phyloP scores from a whole-genome alignment of 768 basidiomycete species.

The Podaxis sp. region DNA sequence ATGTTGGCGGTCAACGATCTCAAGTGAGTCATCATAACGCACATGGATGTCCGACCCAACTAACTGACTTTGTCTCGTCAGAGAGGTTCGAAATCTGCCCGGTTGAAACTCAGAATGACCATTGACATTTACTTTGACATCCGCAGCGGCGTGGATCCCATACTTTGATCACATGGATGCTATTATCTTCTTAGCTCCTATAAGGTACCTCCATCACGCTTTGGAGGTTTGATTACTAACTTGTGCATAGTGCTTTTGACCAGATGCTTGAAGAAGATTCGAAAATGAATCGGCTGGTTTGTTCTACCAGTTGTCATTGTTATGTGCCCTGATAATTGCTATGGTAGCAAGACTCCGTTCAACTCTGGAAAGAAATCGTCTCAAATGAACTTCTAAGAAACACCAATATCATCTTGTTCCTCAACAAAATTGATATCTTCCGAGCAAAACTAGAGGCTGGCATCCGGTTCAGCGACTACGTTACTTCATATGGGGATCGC shows the following conservation, averaged over 20 bases:
- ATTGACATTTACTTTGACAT: neutral
- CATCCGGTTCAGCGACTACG: constrained; percentile 62
- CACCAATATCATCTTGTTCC: constrained; percentile 75
- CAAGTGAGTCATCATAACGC: constrained; percentile 40
- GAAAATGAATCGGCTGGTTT: constrained; percentile 58
- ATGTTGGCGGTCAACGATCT: constrained; percentile 65
- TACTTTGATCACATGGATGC: constrained; percentile 74
- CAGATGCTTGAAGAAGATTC: constrained; percentile 68
- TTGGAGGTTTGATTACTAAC: neutral
- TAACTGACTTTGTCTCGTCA: constrained; percentile 13
- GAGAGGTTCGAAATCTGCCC: constrained; percentile 22
- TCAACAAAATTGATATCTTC: constrained; percentile 82
- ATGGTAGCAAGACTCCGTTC: constrained; percentile 69
- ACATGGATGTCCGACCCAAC: neutral
- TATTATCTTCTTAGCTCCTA: constrained; percentile 74
- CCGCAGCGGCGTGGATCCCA: constrained; percentile 50
- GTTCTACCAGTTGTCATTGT: constrained; percentile 12
- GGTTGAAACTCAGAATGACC: neutral
- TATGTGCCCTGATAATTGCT: neutral
- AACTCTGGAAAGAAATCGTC: constrained; percentile 73
- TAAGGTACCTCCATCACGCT: constrained; percentile 36
- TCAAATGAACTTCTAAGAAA: constrained; percentile 67
- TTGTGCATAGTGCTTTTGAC: constrained; percentile 52
- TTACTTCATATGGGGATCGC: constrained; percentile 68
- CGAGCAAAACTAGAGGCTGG: constrained; percentile 64